These are phyloP conservation scores for Leishmania tropica DNA, from an alignment of 208 protist species.

Conservation along the genomic window DNA sequence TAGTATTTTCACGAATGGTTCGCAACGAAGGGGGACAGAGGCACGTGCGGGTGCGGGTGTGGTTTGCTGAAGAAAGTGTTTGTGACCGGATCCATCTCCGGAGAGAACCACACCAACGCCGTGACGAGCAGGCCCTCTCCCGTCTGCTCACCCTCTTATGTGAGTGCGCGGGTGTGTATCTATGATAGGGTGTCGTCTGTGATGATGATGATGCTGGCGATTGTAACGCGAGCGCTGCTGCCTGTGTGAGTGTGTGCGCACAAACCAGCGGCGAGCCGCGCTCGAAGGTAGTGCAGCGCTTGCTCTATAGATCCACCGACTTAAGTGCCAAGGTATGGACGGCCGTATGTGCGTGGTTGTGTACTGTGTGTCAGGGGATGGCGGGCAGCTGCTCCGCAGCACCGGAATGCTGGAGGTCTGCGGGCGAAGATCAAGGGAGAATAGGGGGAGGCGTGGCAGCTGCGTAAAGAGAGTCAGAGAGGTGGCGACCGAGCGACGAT, in stretches of 20 bases:
- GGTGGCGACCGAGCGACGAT: not conserved
- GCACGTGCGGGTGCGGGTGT: not conserved
- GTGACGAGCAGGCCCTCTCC: not conserved
- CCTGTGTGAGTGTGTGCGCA: not conserved
- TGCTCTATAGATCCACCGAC: not conserved
- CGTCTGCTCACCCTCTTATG: not conserved
- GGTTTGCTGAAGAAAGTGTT: not conserved
- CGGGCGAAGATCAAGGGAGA: not conserved
- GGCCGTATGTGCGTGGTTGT: not conserved
- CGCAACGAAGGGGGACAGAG: not conserved
- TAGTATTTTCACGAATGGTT: not conserved
- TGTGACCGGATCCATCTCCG: not conserved
- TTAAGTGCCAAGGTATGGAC: not conserved
- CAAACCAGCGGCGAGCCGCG: not conserved
- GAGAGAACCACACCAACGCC: not conserved
- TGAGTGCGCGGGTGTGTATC: not conserved
- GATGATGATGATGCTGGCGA: not conserved
- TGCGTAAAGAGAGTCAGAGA: not conserved
- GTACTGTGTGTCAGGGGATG: not conserved
- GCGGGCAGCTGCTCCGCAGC: not conserved
- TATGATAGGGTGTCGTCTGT: not conserved
- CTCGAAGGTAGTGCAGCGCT: not conserved
- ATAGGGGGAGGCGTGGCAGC: not conserved
- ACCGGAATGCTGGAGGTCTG: not conserved
- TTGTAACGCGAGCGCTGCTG: not conserved